Base-by-base conservation (phyloP, 1,284 basidiomycete genomes). In the Malassezia japonica region DNA sequence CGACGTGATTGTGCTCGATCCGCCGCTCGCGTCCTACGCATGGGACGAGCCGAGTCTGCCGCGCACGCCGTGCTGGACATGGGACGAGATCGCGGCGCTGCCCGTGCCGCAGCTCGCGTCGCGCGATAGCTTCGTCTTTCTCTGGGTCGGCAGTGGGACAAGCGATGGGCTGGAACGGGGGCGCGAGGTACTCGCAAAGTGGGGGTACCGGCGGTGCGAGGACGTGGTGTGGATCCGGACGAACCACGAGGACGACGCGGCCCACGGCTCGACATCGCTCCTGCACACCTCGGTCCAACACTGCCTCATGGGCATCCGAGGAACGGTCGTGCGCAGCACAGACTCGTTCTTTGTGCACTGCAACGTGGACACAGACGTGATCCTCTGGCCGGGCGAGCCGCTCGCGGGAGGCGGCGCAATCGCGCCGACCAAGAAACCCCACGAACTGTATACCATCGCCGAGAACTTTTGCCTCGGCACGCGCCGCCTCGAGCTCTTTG, bases 171-270 rank as follows among this genome's bases (percentile, higher is more conserved):
- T 98, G 6, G 94, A 98, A 74, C 79, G 84, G 28, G 92, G 94
- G 0, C 78, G 92, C 32, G 92, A 96, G 70, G 79, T 92, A 29
- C 79, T 96, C 39, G 83, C 84, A 1, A 85, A 82, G 67, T 99
- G 92, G 92, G 92, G 92, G 1, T 99, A 92, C 72, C 77, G 92
- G 38, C 76, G 92, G 40, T 95, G 89, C 63, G 92, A 98, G 72
- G 92, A 98, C 72, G 88, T 98, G 18, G 86, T 92, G 4, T 96
- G 91, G 89, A 83, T 94, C 49, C 90, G 87, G 75, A 92, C 88
- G 28, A 95, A 94, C 69, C 18, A 16, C 20, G 21, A 15, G 16
- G 29, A 15, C 20, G 37, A 35, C 18, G 36, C 18, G 2, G 39
- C 44, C 28, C 45, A 56, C 28, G 46, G 52, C 2, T 33, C 53